Evolutionary conservation across 139 green algal genomes (phyloP), one percentile per base, ranked within the genome.

Genomic region (Picochlorum costavermella): DNA sequence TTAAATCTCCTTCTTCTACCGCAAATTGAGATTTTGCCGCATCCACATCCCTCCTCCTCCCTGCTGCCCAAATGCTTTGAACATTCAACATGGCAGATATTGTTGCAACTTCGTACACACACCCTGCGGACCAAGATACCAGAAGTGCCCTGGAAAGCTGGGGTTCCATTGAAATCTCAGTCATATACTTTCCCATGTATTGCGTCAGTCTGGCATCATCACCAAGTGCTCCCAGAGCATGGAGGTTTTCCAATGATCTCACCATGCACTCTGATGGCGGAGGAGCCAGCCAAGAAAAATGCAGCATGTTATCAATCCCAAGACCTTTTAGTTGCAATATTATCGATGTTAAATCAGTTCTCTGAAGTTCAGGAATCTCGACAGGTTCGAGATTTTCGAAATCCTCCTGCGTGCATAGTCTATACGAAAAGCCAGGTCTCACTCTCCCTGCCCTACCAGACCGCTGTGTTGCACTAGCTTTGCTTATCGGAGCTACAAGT

Each of bases 251-350:
- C 40, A 95, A 70, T n/a, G 90, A 79, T 81, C 92, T 94, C 17
- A 98, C 80, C 96, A 83, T 95, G 83, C 76, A 92, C 40, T 73
- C 72, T 2, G 72, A 28, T 3, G 80, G 77, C 11, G 84, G 84
- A 0, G 88, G 85, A 74, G 93, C 86, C 88, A 98, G 96, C 84
- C 97, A 99, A 60, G 88, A 85, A 71, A 99, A 99, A 12, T 89
- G 75, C 67, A 95, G 78, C 61, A 99, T 78, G 80, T 98, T 90
- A 72, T 98, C 83, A 12, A 99, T 86, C 33, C 90, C 90, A 40
- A 97, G 75, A 1, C 84, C 77, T 79, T 93, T 89, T 25, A 90
- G 71, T 67, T 86, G 81, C 74, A 96, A 76, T 63, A 96, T 76
- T 56, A 86, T 81, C 16, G 67, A 60, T 5, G 71, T 66, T 37